Percentiles rank a stretch among this genome's conserved stretches.
phyloP scores from a whole-genome alignment of 2,329 filamentous ascomycete species.

The Pestalotiopsis fici region DNA sequence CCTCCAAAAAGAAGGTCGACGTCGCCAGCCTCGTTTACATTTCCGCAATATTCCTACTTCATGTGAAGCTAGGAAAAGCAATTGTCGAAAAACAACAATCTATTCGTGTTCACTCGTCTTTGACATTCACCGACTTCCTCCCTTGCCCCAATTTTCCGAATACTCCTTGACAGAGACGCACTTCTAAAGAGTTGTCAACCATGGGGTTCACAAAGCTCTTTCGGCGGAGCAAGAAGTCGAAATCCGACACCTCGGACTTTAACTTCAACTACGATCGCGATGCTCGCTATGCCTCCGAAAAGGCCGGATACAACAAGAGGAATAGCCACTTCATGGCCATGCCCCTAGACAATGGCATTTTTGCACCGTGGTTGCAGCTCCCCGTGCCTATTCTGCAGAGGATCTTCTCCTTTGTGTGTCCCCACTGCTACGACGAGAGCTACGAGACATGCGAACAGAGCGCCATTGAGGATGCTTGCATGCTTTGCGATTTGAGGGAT shows the following conservation, averaged over 20 bases:
- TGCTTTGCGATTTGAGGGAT: conserved; percentile 91
- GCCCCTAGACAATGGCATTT: conserved; percentile 13
- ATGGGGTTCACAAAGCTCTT: conserved; percentile 34
- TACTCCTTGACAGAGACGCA: neutral
- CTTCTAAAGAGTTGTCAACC: conserved; percentile 5
- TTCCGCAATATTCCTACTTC: neutral
- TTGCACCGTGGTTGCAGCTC: conserved; percentile 46
- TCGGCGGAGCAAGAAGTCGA: conserved; percentile 32
- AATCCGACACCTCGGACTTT: conserved; percentile 18
- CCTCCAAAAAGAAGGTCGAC: neutral
- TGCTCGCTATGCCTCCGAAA: conserved; percentile 8
- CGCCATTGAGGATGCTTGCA: conserved; percentile 77
- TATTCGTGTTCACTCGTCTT: neutral
- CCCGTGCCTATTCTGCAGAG: conserved; percentile 70
- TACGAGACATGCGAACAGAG: conserved; percentile 85
- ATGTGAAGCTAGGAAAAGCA: neutral
- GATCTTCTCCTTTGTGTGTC: conserved; percentile 83
- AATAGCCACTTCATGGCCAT: conserved; percentile 9
- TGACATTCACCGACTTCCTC: neutral
- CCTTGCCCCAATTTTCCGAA: neutral
- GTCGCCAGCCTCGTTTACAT: neutral
- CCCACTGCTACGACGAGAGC: conserved; percentile 74
- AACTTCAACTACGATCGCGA: conserved; percentile 24
- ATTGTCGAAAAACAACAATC: neutral
- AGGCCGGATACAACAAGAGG: conserved; percentile 20